These are phyloP conservation scores for Paxillus involutus DNA, from an alignment of 768 basidiomycete species.

Conservation along the genomic window DNA sequence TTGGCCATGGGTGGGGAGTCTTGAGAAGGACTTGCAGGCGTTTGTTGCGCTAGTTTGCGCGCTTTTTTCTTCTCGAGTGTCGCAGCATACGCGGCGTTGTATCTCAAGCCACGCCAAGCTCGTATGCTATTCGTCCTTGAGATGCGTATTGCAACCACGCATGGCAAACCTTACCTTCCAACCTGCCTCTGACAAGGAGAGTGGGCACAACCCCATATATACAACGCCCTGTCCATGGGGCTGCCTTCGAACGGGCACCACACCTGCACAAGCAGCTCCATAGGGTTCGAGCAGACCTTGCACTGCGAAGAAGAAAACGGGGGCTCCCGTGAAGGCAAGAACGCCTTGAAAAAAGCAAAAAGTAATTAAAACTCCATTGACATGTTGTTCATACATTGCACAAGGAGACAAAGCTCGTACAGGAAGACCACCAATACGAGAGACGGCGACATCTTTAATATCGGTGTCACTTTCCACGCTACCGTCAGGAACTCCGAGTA, in stretches of 20 bases:
- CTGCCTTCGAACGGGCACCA: constrained; percentile 91
- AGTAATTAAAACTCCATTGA: constrained; percentile 45
- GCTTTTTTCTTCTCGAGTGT: constrained; percentile 62
- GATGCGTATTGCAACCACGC: constrained; percentile 7
- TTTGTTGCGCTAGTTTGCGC: constrained; percentile 37
- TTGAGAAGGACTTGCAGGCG: constrained; percentile 35
- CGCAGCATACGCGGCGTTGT: constrained; percentile 71
- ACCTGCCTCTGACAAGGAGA: constrained; percentile 69
- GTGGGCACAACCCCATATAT: constrained; percentile 81
- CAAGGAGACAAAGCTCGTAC: constrained; percentile 61
- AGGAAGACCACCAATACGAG: constrained; percentile 87
- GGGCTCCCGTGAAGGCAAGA: constrained; percentile 65
- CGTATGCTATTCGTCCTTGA: constrained; percentile 53
- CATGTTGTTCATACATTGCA: constrained; percentile 44
- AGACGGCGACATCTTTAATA: constrained; percentile 75
- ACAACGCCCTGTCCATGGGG: constrained; percentile 80
- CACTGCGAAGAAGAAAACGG: constrained; percentile 65
- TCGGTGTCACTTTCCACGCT: constrained; percentile 55
- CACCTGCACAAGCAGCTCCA: constrained; percentile 83
- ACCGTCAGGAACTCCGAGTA: constrained; percentile 83
- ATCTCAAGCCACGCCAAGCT: constrained; percentile 76
- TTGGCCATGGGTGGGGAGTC: constrained; percentile 43
- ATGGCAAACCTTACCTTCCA: constrained; percentile 55
- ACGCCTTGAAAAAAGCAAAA: constrained; percentile 59
- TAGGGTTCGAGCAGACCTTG: constrained; percentile 66